phyloP scores from a whole-genome alignment of 2,329 filamentous ascomycete species.

The Curvularia spicifera region DNA sequence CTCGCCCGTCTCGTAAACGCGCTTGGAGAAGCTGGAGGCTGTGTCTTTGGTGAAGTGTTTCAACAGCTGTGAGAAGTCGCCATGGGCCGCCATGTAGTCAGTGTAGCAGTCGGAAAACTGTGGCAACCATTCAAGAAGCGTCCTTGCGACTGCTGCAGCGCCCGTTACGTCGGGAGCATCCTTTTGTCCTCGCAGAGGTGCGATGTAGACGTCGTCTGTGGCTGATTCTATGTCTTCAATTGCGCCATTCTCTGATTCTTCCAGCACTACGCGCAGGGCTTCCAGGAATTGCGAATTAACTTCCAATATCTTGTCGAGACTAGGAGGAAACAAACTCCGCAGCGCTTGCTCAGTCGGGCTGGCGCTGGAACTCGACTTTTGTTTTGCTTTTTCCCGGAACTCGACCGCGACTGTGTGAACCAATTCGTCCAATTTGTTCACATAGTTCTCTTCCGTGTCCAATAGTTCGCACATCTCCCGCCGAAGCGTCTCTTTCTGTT shows the following conservation, averaged over 20 bases:
- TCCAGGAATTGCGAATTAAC: slow-evolving; percentile 82
- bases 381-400: slow-evolving; percentile 73
- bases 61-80: slow-evolving; percentile 81
- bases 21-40: slow-evolving; percentile 80
- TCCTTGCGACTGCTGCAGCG: slow-evolving; percentile 75
- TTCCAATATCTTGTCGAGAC: slow-evolving; percentile 78
- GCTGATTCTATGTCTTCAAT: slow-evolving; percentile 73
- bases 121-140: slow-evolving; percentile 90
- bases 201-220: slow-evolving; percentile 49
- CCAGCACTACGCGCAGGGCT: slow-evolving; percentile 76
- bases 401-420: slow-evolving; percentile 81
- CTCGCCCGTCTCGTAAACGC: slow-evolving; percentile 83
- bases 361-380: slow-evolving; percentile 63
- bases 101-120: slow-evolving; percentile 90
- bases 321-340: slow-evolving; percentile 78
- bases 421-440: slow-evolving; percentile 83
- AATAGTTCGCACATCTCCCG: slow-evolving; percentile 90
- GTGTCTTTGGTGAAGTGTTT: slow-evolving; percentile 77
- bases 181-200: slow-evolving; percentile 43
- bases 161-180: slow-evolving; percentile 74
- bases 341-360: slow-evolving; percentile 76
- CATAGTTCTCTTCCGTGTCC: slow-evolving; percentile 93
- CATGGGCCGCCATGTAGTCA: slow-evolving; percentile 90
- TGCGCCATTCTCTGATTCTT: slow-evolving; percentile 82
- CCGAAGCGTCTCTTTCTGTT: slow-evolving; percentile 82